Conservation (phyloP, 306 rosid genomes). For the Castanea sativa region DNA sequence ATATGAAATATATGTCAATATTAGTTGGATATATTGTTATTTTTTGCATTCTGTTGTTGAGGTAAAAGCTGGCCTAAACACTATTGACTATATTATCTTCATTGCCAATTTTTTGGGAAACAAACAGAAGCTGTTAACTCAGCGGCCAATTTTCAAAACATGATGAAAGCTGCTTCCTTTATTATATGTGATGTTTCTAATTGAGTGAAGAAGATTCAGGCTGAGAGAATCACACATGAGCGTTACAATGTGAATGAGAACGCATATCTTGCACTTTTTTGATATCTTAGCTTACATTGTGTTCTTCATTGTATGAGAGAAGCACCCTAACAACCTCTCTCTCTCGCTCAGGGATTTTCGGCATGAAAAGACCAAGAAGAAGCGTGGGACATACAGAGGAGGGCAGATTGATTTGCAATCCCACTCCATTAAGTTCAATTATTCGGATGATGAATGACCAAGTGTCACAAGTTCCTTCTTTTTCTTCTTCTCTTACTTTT, state of each 20-base stretch:
- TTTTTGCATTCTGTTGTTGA: background rate
- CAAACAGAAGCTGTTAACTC: background rate
- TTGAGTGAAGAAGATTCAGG: background rate
- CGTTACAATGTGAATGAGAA: background rate
- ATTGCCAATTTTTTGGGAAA: background rate
- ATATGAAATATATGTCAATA: background rate
- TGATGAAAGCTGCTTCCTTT: background rate
- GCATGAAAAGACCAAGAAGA: slow-evolving; percentile 97
- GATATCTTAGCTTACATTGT: background rate
- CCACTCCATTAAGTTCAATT: slow-evolving; percentile 79
- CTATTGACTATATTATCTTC: background rate
- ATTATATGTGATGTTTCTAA: background rate
- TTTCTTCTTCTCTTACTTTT: background rate
- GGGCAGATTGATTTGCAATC: slow-evolving; percentile 82
- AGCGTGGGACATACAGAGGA: slow-evolving; percentile 89
- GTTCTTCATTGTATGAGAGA: background rate
- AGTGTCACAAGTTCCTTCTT: background rate
- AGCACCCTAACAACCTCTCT: background rate
- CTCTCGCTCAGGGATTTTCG: slow-evolving; percentile 70
- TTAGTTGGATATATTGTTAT: background rate
- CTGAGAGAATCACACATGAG: background rate
- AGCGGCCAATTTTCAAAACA: background rate
- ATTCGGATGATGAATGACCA: slow-evolving; percentile 72
- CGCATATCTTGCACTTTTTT: background rate
- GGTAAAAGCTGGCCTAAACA: background rate